These are phyloP conservation scores for Ehretia macrophylla DNA, from an alignment of 257 asterid genomes.

Conservation along the genomic window DNA sequence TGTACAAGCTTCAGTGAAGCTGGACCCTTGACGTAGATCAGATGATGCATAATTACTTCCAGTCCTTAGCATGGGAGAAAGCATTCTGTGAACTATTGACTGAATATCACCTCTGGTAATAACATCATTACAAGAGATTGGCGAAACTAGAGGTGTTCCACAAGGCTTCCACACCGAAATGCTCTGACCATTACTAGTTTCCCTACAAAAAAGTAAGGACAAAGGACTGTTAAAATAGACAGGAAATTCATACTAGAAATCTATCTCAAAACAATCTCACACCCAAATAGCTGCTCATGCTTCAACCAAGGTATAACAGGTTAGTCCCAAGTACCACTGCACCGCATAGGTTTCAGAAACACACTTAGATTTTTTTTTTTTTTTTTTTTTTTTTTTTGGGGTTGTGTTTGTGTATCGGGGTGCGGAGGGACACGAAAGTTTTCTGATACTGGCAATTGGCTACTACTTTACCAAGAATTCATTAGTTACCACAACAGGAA, in stretches of 20 bases:
- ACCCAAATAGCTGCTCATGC: neutral
- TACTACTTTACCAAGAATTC: too few relatives aligned
- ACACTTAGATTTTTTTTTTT: too few relatives aligned
- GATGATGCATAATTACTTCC: conserved; percentile 39
- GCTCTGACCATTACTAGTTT: conserved; percentile 68
- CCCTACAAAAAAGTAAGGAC: conserved; percentile 42
- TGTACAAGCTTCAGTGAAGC: conserved; percentile 25
- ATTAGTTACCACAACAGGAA: too few relatives aligned
- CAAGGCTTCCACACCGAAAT: conserved; percentile 85
- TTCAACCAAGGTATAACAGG: neutral
- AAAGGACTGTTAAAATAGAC: conserved; percentile 10
- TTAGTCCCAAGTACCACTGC: neutral
- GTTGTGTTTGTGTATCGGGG: too few relatives aligned
- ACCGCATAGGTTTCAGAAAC: too few relatives aligned
- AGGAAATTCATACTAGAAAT: conserved; percentile 3
- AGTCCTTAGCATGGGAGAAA: conserved; percentile 71
- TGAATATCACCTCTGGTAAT: conserved; percentile 81
- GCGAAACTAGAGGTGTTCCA: conserved; percentile 98
- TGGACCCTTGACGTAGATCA: conserved; percentile 28
- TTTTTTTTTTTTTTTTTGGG: too few relatives aligned
- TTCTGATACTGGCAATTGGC: too few relatives aligned
- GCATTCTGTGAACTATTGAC: conserved; percentile 75
- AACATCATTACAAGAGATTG: conserved; percentile 77
- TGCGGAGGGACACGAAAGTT: too few relatives aligned
- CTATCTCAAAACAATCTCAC: neutral